phyloP scores from a whole-genome alignment of 1,284 basidiomycete species.

The Phlebopus sp. region DNA sequence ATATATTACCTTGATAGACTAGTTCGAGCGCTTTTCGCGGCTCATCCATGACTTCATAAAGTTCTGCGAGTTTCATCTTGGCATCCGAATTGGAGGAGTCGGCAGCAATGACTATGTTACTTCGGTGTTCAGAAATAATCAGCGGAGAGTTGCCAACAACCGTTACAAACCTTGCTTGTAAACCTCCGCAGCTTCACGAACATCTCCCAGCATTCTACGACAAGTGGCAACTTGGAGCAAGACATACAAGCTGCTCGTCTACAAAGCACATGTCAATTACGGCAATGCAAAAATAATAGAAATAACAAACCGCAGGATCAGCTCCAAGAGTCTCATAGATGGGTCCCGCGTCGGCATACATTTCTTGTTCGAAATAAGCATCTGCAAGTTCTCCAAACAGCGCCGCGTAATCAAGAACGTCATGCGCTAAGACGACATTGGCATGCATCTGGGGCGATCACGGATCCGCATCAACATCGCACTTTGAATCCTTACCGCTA shows the following conservation, averaged over 20 bases:
- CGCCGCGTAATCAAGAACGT: conserved; percentile 72
- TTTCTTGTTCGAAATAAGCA: conserved; percentile 72
- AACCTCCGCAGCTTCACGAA: conserved; percentile 76
- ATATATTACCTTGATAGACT: conserved; percentile 72
- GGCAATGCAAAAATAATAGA: not conserved
- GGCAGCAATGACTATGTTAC: conserved; percentile 59
- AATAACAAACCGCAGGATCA: conserved; percentile 55
- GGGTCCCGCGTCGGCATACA: conserved; percentile 74
- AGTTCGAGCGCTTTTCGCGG: conserved; percentile 81
- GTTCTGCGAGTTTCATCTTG: conserved; percentile 86
- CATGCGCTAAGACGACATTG: conserved; percentile 64
- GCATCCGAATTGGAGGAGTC: conserved; percentile 77
- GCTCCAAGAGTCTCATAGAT: conserved; percentile 76
- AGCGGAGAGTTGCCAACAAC: not conserved
- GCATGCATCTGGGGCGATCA: conserved; percentile 60
- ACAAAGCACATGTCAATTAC: not conserved
- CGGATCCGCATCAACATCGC: not conserved
- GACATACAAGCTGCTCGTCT: conserved; percentile 70
- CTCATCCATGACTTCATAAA: conserved; percentile 82
- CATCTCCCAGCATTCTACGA: conserved; percentile 60
- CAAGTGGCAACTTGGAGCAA: conserved; percentile 65
- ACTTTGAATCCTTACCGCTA: not conserved
- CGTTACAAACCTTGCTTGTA: conserved; percentile 69
- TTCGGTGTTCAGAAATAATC: conserved; percentile 3
- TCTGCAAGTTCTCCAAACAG: conserved; percentile 84